phyloP scores from a whole-genome alignment of 2,329 filamentous ascomycete genomes.

The Emmonsiellopsis sp. region DNA sequence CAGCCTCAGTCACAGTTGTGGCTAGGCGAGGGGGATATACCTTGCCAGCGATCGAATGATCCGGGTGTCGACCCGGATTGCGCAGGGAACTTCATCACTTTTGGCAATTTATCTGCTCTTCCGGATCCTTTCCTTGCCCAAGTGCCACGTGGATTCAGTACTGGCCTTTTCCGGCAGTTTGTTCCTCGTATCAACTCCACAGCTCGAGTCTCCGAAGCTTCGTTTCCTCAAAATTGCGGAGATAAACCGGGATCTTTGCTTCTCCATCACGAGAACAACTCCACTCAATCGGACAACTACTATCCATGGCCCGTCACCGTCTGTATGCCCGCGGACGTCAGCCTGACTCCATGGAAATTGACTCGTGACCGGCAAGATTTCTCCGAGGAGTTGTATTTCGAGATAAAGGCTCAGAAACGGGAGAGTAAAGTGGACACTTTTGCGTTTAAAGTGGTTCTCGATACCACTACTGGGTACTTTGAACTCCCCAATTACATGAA shows the following conservation, averaged over 20 bases:
- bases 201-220: slow-evolving; percentile 1
- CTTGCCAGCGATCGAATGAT: too few species aligned
- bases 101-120: slow-evolving; percentile 8
- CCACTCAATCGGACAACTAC: slow-evolving; percentile 6
- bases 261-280: background rate
- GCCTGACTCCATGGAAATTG: slow-evolving; percentile 17
- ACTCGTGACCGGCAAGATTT: slow-evolving; percentile 23
- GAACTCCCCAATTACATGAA: slow-evolving; percentile 25
- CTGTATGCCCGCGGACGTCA: slow-evolving; percentile 21
- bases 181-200: slow-evolving; percentile 22
- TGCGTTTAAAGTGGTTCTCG: background rate
- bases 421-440: background rate
- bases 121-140: slow-evolving; percentile 17
- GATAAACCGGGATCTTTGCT: background rate
- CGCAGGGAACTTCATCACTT: background rate
- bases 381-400: slow-evolving; percentile 21
- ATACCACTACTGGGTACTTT: slow-evolving; percentile 24
- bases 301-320: slow-evolving; percentile 9
- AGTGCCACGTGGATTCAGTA: slow-evolving; percentile 16
- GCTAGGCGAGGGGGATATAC: background rate
- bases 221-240: background rate
- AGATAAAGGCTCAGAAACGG: slow-evolving; percentile 1
- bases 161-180: slow-evolving; percentile 22
- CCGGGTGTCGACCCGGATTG: too few species aligned
- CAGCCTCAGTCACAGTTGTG: background rate